These are phyloP conservation scores for Globisporangium cederbergense DNA, from an alignment of 352 stramenopile genomes.

Conservation along the genomic window DNA sequence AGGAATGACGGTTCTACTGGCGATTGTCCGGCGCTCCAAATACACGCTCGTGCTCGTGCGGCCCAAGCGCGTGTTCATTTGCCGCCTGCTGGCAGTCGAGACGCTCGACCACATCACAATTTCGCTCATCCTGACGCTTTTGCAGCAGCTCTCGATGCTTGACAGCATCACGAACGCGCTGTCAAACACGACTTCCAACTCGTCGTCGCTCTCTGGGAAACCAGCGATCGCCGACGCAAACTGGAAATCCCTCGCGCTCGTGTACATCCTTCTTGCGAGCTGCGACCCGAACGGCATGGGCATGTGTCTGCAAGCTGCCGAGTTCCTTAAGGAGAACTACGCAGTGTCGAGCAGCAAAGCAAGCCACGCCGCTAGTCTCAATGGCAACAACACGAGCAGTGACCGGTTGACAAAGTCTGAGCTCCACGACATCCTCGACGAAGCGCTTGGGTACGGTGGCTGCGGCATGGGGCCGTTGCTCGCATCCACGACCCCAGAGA, in stretches of 20 bases:
- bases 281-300: conserved; percentile 77
- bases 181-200: conserved; percentile 14
- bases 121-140: conserved; percentile 48
- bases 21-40: conserved; percentile 65
- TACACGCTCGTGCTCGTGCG: conserved; percentile 59
- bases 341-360: conserved; percentile 4
- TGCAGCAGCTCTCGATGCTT: conserved; percentile 62
- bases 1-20: conserved; percentile 64
- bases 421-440: conserved; percentile 60
- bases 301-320: conserved; percentile 64
- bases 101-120: conserved; percentile 77
- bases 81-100: conserved; percentile 63
- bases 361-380: conserved; percentile 6
- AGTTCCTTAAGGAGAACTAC: conserved; percentile 74
- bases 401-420: conserved; percentile 28
- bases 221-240: conserved; percentile 37
- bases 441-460: conserved; percentile 63
- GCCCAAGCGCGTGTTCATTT: conserved; percentile 73
- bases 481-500: conserved; percentile 33
- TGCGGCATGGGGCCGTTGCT: conserved; percentile 70
- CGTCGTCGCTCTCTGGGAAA: conserved; percentile 22
- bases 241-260: conserved; percentile 68
- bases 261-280: conserved; percentile 68
- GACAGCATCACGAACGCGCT: conserved; percentile 24
- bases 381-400: conserved; percentile 10